Base-by-base conservation (phyloP, 2,329 filamentous ascomycete genomes). In the Zasmidium angulare region DNA sequence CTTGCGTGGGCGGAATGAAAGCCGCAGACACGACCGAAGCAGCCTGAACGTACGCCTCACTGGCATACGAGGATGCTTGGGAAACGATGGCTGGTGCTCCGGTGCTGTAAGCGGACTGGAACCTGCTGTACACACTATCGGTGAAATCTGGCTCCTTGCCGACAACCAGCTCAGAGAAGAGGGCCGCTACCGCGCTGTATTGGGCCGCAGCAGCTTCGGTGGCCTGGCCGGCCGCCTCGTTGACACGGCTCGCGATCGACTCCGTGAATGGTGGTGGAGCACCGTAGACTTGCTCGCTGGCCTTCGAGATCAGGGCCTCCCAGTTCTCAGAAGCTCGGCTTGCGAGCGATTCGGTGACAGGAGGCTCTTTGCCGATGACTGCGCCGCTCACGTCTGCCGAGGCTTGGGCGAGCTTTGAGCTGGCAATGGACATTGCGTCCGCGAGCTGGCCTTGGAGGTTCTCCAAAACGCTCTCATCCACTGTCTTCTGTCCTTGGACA, bases 131-230 rank as follows among this genome's bases (percentile, higher is more conserved):
- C 2, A 93, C 88, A 60, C 89, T 92, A 69, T 96, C 89, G 0
- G 88, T 92, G 68, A 91, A 96, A 14, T 87, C 86, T 0, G 90
- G 87, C 71, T 96, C 91, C 72, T 88, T 91, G 55, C 89, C 91
- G 46, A 82, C 77, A 14, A 96, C 80, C 1, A 96, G 79, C 73
- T 96, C 91, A 1, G 88, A 89, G 14, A 96, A 82, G 1, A 95
- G 82, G 12, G 83, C 84, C 71, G 87, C 86, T 3, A 96, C 82
- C 23, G 85, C 85, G 3, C 84, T 82, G 66, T 90, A 93, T 67
- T 91, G 88, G 50, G 83, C 80, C 4, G 84, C 82, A 1, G 84
- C 84, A 46, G 81, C 81, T n/a, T 82, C 82, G 1, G 86, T 86
- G 3, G 85, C 88, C 47, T 87, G 85, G 11, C 84, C 82, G 20